A percentile compares a stretch with the other conserved stretches of the same genome.
phyloP scores from a whole-genome alignment of 2,329 filamentous ascomycete species.

The Esteya vermicola region DNA sequence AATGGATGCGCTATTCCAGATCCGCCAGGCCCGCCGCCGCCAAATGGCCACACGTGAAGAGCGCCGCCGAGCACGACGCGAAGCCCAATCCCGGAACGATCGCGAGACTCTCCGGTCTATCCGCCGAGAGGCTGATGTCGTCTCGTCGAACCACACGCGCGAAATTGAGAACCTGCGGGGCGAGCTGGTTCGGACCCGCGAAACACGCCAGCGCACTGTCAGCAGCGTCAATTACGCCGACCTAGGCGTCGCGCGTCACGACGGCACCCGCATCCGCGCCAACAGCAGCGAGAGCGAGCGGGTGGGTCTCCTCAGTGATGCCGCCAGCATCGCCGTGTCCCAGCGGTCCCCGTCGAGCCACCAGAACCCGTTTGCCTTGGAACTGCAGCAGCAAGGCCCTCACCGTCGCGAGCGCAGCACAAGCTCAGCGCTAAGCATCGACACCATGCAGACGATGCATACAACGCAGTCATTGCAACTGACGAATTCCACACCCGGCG shows the following conservation, averaged over 20 bases:
- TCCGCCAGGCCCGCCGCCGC: conserved; percentile 61
- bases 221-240: conserved; percentile 67
- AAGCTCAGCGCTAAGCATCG: conserved; percentile 42
- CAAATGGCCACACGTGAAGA: conserved; percentile 68
- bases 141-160: conserved; percentile 30
- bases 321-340: conserved; percentile 43
- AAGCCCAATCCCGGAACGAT: conserved; percentile 62
- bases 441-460: conserved; percentile 16
- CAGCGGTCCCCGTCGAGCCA: conserved; percentile 17
- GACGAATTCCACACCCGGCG: too few species aligned
- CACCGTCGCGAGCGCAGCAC: conserved; percentile 31
- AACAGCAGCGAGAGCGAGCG: conserved; percentile 62
- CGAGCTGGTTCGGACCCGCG: conserved; percentile 41
- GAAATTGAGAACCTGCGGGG: conserved; percentile 44
- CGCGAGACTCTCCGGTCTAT: conserved; percentile 52
- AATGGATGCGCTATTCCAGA: conserved; percentile 88
- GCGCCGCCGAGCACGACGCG: conserved; percentile 51
- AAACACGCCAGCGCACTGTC: conserved; percentile 50
- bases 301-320: conserved; percentile 55
- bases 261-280: conserved; percentile 61
- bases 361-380: conserved; percentile 7
- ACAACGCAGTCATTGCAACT: too few species aligned
- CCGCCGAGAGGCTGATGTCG: conserved; percentile 38
- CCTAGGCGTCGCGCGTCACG: conserved; percentile 60
- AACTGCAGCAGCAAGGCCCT: too few species aligned